Evolutionary conservation across 2,329 filamentous ascomycete genomes (phyloP).

Genomic region (Claviceps humidiphila): DNA sequence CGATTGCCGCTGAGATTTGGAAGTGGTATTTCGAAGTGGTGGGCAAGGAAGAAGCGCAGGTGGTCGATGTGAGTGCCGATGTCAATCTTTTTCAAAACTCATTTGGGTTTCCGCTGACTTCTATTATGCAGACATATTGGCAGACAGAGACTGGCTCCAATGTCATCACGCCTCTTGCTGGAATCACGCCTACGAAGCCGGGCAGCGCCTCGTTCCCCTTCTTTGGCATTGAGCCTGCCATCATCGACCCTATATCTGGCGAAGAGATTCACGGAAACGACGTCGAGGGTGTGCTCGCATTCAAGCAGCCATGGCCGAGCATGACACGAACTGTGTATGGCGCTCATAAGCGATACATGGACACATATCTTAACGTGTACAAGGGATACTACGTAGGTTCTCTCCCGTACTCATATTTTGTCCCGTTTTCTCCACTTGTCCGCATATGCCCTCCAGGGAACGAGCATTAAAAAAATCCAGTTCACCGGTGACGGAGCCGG

Average conservation of each 20-base stretch:
- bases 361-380: constrained; percentile 96
- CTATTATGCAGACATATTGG: constrained; percentile 73
- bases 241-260: constrained; percentile 91
- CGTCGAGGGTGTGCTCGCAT: constrained; percentile 89
- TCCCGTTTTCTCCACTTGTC: background rate
- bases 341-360: constrained; percentile 96
- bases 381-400: constrained; percentile 85
- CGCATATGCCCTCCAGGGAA: too few relatives aligned
- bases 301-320: constrained; percentile 97
- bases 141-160: constrained; percentile 98
- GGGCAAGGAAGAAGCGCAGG: constrained; percentile 82
- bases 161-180: constrained; percentile 85
- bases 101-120: too few relatives aligned
- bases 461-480: constrained; percentile 23
- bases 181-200: constrained; percentile 91
- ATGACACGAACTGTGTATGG: constrained; percentile 98
- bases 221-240: constrained; percentile 95
- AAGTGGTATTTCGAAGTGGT: constrained; percentile 98
- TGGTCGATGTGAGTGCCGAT: constrained; percentile 65
- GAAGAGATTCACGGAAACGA: constrained; percentile 91
- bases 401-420: background rate
- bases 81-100: too few relatives aligned
- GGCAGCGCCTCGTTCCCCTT: constrained; percentile 92
- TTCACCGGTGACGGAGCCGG: constrained; percentile 91
- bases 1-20: constrained; percentile 96